These are phyloP conservation scores for Amanita pallidorosea DNA, from an alignment of 768 basidiomycete species.

Conservation along the genomic window DNA sequence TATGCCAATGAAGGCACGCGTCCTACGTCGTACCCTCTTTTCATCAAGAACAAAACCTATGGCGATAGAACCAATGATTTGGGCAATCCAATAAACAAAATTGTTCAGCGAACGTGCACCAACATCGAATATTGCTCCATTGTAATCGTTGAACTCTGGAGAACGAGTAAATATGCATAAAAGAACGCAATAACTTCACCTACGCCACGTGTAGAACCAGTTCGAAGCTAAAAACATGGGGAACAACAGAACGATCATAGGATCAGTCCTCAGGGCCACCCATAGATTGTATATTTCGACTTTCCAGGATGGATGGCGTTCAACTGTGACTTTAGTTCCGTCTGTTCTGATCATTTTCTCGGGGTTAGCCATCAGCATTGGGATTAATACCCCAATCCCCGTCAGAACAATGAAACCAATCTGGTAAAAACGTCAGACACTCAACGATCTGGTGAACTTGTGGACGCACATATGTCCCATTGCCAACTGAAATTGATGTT, in stretches of 20 bases:
- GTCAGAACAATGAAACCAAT: constrained; percentile 71
- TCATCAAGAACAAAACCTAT: constrained; percentile 66
- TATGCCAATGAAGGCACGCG: constrained; percentile 68
- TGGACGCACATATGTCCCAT: constrained; percentile 61
- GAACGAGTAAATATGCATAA: neutral
- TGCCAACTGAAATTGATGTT: constrained; percentile 33
- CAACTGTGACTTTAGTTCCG: constrained; percentile 53
- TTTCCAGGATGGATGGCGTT: constrained; percentile 69
- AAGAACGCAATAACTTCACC: constrained; percentile 13
- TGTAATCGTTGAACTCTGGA: constrained; percentile 71
- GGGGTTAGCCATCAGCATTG: constrained; percentile 64
- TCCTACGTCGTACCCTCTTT: constrained; percentile 41
- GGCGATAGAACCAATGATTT: constrained; percentile 63
- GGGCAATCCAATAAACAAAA: constrained; percentile 70
- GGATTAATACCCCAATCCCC: constrained; percentile 54
- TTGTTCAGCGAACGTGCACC: constrained; percentile 70
- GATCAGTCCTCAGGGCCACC: constrained; percentile 58
- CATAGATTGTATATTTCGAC: constrained; percentile 63
- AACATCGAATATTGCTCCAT: constrained; percentile 72
- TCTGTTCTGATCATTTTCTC: constrained; percentile 64
- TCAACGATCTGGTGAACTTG: neutral
- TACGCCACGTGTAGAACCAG: constrained; percentile 84
- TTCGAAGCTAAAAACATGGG: constrained; percentile 82
- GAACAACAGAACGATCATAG: constrained; percentile 63
- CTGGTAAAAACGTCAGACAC: constrained; percentile 22